Evolutionary conservation across 768 basidiomycete genomes (phyloP), one percentile per base, ranked within the genome.

Genomic region (Megacollybia marginata): DNA sequence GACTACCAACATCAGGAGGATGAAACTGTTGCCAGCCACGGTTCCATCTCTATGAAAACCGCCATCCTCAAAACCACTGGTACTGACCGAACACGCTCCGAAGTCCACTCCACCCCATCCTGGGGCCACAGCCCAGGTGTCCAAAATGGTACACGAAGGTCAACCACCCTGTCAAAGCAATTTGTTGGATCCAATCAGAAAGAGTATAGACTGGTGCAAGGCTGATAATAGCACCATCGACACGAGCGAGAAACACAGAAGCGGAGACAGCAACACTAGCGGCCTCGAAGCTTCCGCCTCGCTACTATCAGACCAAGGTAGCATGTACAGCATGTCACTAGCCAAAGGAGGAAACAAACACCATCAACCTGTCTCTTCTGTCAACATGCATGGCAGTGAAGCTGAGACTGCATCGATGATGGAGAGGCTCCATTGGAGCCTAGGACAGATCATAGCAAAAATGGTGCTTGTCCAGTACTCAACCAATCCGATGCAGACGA

Each of bases 1-100:
- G 87, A 92, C 64, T 96, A 89, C 61, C 84, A 88, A 15, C 84
- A 87, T 56, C 88, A 92, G 60, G 90, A 91, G 54, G 94, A 97
- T 60, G 93, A 97, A 66, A 77, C 79, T 7, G 70, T 92, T 31
- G 83, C 92, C 0, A 84, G 83, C 45, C 78, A 93, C 16, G 94
- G 94, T 1, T 85, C 91, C 0, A 92, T 97, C 55, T 80, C 85
- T 2, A 88, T 96, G 83, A 83, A 82, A 57, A 83, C 76, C 1
- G 92, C 91, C 1, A 66, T 75, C 5, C 66, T 93, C 16, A 83
- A 80, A 57, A 54, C 70, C 15, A 70, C 77, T 10, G 57, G 72
- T 35, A 57, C 64, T 20, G 82, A 88, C 53, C 78, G 83, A 45
- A 70, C 82, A 16, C 82, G 90, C 12, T 94, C 97, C 57, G 92